Percentiles rank a stretch among this genome's conserved stretches.
These are phyloP conservation scores for Auricularia sp. DNA, from an alignment of 768 basidiomycete genomes.

Conservation along the genomic window DNA sequence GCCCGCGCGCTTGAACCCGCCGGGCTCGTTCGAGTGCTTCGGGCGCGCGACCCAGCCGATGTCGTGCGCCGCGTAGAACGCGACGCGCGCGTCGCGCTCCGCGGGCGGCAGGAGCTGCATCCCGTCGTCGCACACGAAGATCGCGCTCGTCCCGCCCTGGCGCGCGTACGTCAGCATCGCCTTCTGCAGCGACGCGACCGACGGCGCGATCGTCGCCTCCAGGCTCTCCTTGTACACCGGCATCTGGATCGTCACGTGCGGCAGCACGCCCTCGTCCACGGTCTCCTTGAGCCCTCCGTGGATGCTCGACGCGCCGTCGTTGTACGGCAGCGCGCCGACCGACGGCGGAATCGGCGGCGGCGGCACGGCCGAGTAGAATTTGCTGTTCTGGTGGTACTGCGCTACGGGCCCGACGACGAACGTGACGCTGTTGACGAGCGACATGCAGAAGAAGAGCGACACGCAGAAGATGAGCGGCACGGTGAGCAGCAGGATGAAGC, in stretches of 20 bases:
- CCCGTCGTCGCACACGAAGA: slow-evolving; percentile 56
- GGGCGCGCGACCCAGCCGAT: slow-evolving; percentile 56
- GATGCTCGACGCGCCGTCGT: neutral
- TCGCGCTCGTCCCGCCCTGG: slow-evolving; percentile 47
- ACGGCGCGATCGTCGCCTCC: slow-evolving; percentile 41
- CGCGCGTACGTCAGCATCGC: slow-evolving; percentile 57
- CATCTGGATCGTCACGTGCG: slow-evolving; percentile 46
- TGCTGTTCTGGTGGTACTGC: slow-evolving; percentile 42
- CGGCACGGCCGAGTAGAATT: slow-evolving; percentile 40
- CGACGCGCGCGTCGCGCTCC: slow-evolving; percentile 37
- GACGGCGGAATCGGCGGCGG: slow-evolving; percentile 24
- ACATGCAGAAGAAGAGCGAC: slow-evolving; percentile 37
- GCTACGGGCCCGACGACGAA: slow-evolving; percentile 41
- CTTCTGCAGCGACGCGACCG: slow-evolving; percentile 45
- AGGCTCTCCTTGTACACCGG: slow-evolving; percentile 50
- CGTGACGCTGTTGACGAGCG: slow-evolving; percentile 22
- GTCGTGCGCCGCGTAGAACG: slow-evolving; percentile 46
- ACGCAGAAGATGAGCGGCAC: slow-evolving; percentile 36
- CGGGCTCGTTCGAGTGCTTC: slow-evolving; percentile 31
- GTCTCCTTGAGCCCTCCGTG: slow-evolving; percentile 17
- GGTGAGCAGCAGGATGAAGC: slow-evolving; percentile 34
- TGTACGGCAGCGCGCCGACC: neutral
- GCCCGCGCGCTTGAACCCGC: slow-evolving; percentile 42
- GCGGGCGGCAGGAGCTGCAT: slow-evolving; percentile 32
- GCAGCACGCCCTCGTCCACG: slow-evolving; percentile 33